Evolutionary conservation across 257 asterid genomes (phyloP), one percentile per base, ranked within the genome.

Genomic region (Datura wrightii): DNA sequence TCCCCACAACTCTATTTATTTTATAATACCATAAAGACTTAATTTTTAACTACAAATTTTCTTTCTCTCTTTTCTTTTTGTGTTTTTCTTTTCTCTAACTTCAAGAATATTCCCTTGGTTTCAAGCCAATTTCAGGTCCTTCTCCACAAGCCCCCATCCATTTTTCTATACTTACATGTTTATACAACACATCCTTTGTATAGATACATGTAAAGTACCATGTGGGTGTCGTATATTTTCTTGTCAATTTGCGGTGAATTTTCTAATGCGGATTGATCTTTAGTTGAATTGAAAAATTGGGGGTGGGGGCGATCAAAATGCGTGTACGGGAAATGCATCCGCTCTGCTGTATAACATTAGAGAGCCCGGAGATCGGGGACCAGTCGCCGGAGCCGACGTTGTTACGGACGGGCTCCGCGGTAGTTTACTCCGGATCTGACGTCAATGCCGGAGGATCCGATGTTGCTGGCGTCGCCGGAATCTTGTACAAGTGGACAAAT

Each of bases 241-340:
- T 66, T 84, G 19, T 71, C 79, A 84, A 71, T 71, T 46, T 79
- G 24, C 37, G 63, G 36, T 65, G 72, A 65, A 65, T 65, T 65
- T 46, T 82, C 52, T 11, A 19, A 56, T 46, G 85, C 16, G 52
- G 48, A 71, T 48, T 54, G 84, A 80, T 41, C 59, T 74, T 74
- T 24, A 48, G 58, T 48, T 74, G 44, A 76, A 76, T 56, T 42
- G 50, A 8, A 39, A n/a, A 63, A 65, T 19, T 82, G 55, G 76
- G 84, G 67, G 31, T 44, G 69, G 1, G 11, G 83, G 6, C 19
- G 82, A 72, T 39, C 53, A 84, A 78, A 86, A 95, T 95, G 98
- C 97, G 97, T 69, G 96, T 92, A 82, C 94, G 86, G 91, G 97
- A 92, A 90, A 89, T 95, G 99, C 94, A 95, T 90, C 99, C 99